These are phyloP conservation scores for Rhodotorula sp. DNA, from an alignment of 1,284 basidiomycete genomes.

Conservation along the genomic window DNA sequence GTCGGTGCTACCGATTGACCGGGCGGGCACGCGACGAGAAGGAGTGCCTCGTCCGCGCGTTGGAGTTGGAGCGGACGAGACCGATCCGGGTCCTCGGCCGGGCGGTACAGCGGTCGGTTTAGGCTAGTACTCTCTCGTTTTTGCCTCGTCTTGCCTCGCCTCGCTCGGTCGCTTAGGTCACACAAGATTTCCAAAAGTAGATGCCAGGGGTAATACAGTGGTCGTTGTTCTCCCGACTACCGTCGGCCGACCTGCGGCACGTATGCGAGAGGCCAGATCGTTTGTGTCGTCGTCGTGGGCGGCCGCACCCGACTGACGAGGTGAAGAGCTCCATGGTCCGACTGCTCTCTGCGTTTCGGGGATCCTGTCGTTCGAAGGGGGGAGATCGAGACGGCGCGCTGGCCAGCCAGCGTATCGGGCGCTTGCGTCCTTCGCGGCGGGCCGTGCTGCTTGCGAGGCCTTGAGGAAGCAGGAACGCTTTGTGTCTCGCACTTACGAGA, in stretches of 20 bases:
- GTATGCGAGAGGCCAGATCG: no score
- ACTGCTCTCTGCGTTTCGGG: no score
- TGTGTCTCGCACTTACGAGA: not conserved
- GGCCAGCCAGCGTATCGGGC: no score
- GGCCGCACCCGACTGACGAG: no score
- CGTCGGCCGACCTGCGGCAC: no score
- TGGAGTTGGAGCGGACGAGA: conserved; percentile 66
- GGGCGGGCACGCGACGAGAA: conserved; percentile 61
- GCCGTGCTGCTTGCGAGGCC: no score
- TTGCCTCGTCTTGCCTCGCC: no score
- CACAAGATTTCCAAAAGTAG: not conserved
- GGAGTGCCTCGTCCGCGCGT: conserved; percentile 70
- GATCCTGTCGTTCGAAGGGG: no score
- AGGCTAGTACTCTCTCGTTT: not conserved
- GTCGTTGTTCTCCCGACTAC: not conserved
- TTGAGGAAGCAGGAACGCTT: not conserved
- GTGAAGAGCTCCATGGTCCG: no score
- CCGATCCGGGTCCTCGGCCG: conserved; percentile 46
- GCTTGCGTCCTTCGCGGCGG: not conserved
- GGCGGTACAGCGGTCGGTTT: conserved; percentile 22
- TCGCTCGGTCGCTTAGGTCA: not conserved
- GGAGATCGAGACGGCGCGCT: no score
- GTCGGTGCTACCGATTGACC: conserved; percentile 69
- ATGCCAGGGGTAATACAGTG: not conserved
- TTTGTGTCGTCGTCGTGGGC: no score